A percentile compares a stretch with the other conserved stretches of the same genome.
phyloP scores from a whole-genome alignment of 2,329 filamentous ascomycete genomes.

The Arthroderma uncinatum region DNA sequence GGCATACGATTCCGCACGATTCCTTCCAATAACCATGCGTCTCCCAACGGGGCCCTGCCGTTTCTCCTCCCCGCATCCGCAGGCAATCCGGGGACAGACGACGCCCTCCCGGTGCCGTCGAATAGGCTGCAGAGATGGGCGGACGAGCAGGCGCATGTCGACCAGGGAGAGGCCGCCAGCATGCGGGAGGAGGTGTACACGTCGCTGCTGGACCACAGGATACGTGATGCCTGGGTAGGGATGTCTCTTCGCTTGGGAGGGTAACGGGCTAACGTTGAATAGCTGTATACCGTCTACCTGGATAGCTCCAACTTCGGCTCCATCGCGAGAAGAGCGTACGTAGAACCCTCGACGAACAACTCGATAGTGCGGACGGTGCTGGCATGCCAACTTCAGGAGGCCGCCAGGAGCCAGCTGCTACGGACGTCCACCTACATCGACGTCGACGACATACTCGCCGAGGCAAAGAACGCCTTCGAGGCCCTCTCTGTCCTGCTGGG shows the following conservation, averaged over 20 bases:
- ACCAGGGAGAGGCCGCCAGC: constrained; percentile 42
- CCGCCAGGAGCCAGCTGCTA: constrained; percentile 63
- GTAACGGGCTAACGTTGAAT: background rate
- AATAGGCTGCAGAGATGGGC: constrained; percentile 60
- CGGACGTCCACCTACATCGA: constrained; percentile 48
- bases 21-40: constrained; percentile 83
- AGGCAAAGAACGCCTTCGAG: constrained; percentile 52
- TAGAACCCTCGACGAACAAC: constrained; percentile 50
- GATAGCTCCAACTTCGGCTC: constrained; percentile 51
- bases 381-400: constrained; percentile 54
- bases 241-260: background rate
- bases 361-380: constrained; percentile 52
- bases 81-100: constrained; percentile 23
- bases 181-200: constrained; percentile 51
- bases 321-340: constrained; percentile 62
- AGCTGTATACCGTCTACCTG: constrained; percentile 76
- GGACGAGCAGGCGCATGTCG: constrained; percentile 39
- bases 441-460: constrained; percentile 46
- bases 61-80: constrained; percentile 57
- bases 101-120: constrained; percentile 44
- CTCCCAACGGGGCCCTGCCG: constrained; percentile 74
- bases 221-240: constrained; percentile 74
- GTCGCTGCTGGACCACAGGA: constrained; percentile 60
- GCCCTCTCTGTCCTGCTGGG: constrained; percentile 51
- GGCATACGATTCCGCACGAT: constrained; percentile 55